phyloP scores from a whole-genome alignment of 2,329 filamentous ascomycete species.

The Byssothecium circinans region DNA sequence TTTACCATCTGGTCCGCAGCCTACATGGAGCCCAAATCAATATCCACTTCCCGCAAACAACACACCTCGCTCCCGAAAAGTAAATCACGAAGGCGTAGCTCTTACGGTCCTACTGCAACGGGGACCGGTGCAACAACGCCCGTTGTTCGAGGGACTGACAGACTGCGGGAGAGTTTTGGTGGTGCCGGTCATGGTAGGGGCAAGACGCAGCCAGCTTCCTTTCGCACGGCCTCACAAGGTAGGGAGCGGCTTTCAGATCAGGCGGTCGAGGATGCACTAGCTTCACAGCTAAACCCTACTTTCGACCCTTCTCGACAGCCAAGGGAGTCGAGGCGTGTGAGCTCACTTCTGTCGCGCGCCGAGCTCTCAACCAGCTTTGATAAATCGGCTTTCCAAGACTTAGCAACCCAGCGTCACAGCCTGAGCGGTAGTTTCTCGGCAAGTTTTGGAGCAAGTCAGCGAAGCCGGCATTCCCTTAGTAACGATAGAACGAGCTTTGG shows the following conservation, averaged over 20 bases:
- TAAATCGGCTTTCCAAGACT: slow-evolving; percentile 75
- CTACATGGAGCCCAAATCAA: slow-evolving; percentile 70
- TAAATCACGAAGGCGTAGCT: slow-evolving; percentile 65
- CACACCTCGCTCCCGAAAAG: slow-evolving; percentile 41
- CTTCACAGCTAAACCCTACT: slow-evolving; percentile 54
- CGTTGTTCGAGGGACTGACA: slow-evolving; percentile 60
- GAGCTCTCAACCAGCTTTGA: slow-evolving; percentile 87
- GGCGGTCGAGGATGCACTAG: slow-evolving; percentile 51
- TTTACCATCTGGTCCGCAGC: slow-evolving; percentile 85
- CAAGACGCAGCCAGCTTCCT: slow-evolving; percentile 46
- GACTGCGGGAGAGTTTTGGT: slow-evolving; percentile 77
- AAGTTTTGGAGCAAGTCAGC: slow-evolving; percentile 54
- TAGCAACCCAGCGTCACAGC: slow-evolving; percentile 54
- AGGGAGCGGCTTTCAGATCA: slow-evolving; percentile 41
- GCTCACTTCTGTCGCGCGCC: slow-evolving; percentile 83
- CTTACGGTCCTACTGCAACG: slow-evolving; percentile 58
- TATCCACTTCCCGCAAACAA: slow-evolving; percentile 46
- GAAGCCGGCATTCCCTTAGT: slow-evolving; percentile 75
- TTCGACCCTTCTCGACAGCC: slow-evolving; percentile 55
- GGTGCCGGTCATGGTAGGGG: slow-evolving; percentile 46
- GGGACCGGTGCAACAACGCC: slow-evolving; percentile 77
- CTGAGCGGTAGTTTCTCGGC: slow-evolving; percentile 45
- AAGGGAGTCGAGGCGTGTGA: slow-evolving; percentile 75
- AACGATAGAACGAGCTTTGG: slow-evolving; percentile 65
- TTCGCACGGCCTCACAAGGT: slow-evolving; percentile 37